These are phyloP conservation scores for Urtica urens DNA, from an alignment of 306 rosid genomes.

Conservation along the genomic window DNA sequence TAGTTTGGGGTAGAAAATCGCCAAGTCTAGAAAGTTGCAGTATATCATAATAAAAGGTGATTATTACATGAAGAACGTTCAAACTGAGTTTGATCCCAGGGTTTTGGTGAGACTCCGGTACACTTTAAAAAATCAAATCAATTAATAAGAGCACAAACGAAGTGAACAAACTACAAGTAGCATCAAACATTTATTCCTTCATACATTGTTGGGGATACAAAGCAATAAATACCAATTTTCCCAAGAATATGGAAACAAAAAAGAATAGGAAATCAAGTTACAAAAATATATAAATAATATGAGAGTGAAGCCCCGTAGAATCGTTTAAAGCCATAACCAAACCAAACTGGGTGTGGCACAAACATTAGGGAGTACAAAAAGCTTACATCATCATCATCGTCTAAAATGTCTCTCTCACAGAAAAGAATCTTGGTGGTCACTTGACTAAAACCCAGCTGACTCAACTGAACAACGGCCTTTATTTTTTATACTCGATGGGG, in stretches of 20 bases:
- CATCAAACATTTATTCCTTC: too few species aligned
- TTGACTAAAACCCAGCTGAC: constrained; percentile 25
- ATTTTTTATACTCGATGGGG: constrained; percentile 30
- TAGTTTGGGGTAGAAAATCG: too few species aligned
- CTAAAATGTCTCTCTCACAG: constrained; percentile 30
- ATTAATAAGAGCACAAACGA: too few species aligned
- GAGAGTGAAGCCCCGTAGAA: not conserved
- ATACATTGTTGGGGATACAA: too few species aligned
- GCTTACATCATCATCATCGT: constrained; percentile 34
- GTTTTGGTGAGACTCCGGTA: too few species aligned
- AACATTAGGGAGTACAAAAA: constrained; percentile 20
- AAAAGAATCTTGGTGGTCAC: constrained; percentile 18
- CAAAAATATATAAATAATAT: constrained; percentile 4
- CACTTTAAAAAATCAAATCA: too few species aligned
- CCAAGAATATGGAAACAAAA: not conserved
- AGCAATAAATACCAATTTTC: too few species aligned
- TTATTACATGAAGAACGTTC: too few species aligned
- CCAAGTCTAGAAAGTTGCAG: too few species aligned
- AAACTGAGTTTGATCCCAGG: too few species aligned
- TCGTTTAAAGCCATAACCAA: not conserved
- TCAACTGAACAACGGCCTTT: constrained; percentile 33
- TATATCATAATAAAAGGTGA: too few species aligned
- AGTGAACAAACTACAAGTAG: too few species aligned
- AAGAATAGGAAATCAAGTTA: constrained; percentile 2
- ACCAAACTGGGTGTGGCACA: constrained; percentile 8